These are phyloP conservation scores for Tetrapyrgos nigripes DNA, from an alignment of 1,284 basidiomycete genomes.

Conservation along the genomic window DNA sequence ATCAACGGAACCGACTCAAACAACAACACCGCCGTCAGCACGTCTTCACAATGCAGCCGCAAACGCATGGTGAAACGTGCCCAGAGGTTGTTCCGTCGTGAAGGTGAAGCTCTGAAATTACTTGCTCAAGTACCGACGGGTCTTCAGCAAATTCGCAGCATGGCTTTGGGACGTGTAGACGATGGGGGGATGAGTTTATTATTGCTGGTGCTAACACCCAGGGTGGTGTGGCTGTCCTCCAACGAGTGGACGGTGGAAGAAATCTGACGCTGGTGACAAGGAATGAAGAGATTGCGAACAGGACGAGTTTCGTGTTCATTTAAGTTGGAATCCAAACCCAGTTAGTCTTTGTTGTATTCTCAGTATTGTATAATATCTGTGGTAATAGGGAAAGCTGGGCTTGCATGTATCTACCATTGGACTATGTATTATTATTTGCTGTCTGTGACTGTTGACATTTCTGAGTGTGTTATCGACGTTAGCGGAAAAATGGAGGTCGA, in stretches of 20 bases:
- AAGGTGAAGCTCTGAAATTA: conserved; percentile 41
- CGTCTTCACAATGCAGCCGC: background rate
- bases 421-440: no score
- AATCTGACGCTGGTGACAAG: conserved; percentile 52
- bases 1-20: conserved; percentile 24
- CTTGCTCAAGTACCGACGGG: conserved; percentile 63
- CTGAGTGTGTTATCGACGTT: no score
- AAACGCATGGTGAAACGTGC: conserved; percentile 15
- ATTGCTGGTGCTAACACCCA: conserved; percentile 48
- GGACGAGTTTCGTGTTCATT: conserved; percentile 58
- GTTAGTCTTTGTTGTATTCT: no score
- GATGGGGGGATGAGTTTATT: conserved; percentile 59
- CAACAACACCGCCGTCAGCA: background rate
- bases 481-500: no score
- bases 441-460: no score
- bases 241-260: conserved; percentile 53
- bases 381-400: no score
- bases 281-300: conserved; percentile 53
- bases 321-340: no score
- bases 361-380: no score
- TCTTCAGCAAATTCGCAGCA: conserved; percentile 63
- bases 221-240: conserved; percentile 58
- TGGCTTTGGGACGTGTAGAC: conserved; percentile 53
- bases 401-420: no score
- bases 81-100: background rate